A percentile compares a stretch with the other conserved stretches of the same genome.
Evolutionary conservation across 2,329 filamentous ascomycete genomes (phyloP).

Genomic region (Thelonectria rubi): DNA sequence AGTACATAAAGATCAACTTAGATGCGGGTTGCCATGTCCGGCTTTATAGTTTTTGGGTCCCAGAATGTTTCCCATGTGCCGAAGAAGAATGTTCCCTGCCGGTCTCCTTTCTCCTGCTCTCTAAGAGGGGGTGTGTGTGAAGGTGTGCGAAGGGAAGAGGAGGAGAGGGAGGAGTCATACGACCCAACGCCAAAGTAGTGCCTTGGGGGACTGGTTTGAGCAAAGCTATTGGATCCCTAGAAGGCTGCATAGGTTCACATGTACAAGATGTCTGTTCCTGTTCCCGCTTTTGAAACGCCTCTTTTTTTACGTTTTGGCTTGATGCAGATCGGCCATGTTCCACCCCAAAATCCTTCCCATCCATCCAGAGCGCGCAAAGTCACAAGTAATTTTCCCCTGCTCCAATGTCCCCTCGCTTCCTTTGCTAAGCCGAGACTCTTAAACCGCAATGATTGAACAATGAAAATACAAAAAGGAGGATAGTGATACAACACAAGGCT

Average conservation of each 20-base stretch:
- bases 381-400: neutral
- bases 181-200: slow-evolving; percentile 33
- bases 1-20: slow-evolving; percentile 39
- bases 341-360: slow-evolving; percentile 12
- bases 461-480: slow-evolving; percentile 10
- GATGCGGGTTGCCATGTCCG: slow-evolving; percentile 38
- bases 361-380: slow-evolving; percentile 4
- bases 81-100: slow-evolving; percentile 26
- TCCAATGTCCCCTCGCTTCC: neutral
- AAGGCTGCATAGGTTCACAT: slow-evolving; percentile 33
- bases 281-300: slow-evolving; percentile 37
- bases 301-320: slow-evolving; percentile 30
- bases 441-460: slow-evolving; percentile 3
- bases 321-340: slow-evolving; percentile 12
- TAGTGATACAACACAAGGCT: slow-evolving; percentile 15
- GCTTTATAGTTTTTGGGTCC: slow-evolving; percentile 41
- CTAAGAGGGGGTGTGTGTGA: slow-evolving; percentile 17
- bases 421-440: slow-evolving; percentile 3
- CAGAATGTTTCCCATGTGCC: slow-evolving; percentile 15
- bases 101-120: slow-evolving; percentile 21
- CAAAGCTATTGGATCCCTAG: slow-evolving; percentile 38
- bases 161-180: slow-evolving; percentile 37
- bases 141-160: slow-evolving; percentile 26
- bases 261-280: slow-evolving; percentile 27
- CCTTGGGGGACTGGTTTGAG: slow-evolving; percentile 17